These are phyloP conservation scores for Rosa rugosa DNA, from an alignment of 306 rosid species.

Conservation along the genomic window DNA sequence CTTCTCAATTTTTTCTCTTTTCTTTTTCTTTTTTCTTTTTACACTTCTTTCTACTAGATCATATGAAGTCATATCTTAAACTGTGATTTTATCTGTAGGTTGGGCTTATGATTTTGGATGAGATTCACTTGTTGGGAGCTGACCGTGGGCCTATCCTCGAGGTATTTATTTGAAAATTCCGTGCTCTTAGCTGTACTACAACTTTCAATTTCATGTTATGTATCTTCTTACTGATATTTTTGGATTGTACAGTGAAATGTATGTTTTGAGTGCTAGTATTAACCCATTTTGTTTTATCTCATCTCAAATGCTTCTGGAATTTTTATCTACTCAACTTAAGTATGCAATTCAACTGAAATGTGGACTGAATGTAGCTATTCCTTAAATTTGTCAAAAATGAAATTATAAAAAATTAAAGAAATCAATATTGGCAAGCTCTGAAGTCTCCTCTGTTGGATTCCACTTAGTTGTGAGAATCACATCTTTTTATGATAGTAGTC, in stretches of 20 bases:
- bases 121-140: constrained; percentile 96
- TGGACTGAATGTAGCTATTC: neutral
- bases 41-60: constrained; percentile 21
- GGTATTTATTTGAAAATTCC: constrained; percentile 48
- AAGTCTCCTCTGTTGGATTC: neutral
- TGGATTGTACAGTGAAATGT: neutral
- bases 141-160: constrained; percentile 99
- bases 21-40: constrained; percentile 9
- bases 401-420: neutral
- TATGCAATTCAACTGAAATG: neutral
- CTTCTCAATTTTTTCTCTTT: neutral
- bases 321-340: neutral
- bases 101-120: constrained; percentile 92
- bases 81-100: constrained; percentile 53
- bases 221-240: neutral
- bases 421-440: neutral
- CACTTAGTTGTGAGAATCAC: neutral
- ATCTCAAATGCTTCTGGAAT: neutral
- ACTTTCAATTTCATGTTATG: neutral
- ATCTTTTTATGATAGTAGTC: neutral
- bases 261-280: neutral
- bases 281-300: neutral
- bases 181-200: constrained; percentile 5
- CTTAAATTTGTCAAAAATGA: neutral
- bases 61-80: constrained; percentile 18